Conservation (phyloP, 257 asterid species). For the Paulownia fortunei region DNA sequence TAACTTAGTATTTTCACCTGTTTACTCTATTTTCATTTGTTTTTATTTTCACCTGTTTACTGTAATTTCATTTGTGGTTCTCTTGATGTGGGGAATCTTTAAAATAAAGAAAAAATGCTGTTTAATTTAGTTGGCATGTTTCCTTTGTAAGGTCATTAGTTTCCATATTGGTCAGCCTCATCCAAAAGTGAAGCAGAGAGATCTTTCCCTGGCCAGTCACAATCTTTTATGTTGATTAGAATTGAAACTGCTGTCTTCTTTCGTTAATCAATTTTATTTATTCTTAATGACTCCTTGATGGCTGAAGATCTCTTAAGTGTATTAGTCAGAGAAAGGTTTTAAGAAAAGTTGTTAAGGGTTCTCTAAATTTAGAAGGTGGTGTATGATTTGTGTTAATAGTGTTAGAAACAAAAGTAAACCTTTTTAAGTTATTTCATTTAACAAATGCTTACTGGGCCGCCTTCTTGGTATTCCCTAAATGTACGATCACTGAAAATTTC, state of each 20-base stretch:
- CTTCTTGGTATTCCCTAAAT: not conserved
- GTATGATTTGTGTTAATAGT: not conserved
- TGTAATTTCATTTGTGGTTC: not conserved
- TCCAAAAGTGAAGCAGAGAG: not conserved
- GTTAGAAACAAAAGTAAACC: not conserved
- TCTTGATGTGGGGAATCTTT: not conserved
- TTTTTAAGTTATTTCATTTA: slow-evolving; percentile 12
- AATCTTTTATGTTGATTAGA: not conserved
- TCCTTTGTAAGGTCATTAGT: not conserved
- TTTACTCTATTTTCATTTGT: too few relatives aligned
- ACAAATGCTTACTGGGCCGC: not conserved
- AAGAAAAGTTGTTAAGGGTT: not conserved
- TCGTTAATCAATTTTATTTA: not conserved
- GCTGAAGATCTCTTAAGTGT: not conserved
- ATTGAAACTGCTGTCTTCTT: not conserved
- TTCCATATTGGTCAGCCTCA: not conserved
- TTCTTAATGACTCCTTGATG: not conserved
- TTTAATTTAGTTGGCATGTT: not conserved
- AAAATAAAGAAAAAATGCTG: not conserved
- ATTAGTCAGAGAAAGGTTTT: not conserved
- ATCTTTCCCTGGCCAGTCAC: not conserved
- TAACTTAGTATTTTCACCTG: not conserved
- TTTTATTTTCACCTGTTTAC: not conserved
- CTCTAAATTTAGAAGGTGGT: not conserved
- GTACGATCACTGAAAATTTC: slow-evolving; percentile 32